Evolutionary conservation across 345 rosid genomes (phyloP).

Genomic region (Syzygium grande): DNA sequence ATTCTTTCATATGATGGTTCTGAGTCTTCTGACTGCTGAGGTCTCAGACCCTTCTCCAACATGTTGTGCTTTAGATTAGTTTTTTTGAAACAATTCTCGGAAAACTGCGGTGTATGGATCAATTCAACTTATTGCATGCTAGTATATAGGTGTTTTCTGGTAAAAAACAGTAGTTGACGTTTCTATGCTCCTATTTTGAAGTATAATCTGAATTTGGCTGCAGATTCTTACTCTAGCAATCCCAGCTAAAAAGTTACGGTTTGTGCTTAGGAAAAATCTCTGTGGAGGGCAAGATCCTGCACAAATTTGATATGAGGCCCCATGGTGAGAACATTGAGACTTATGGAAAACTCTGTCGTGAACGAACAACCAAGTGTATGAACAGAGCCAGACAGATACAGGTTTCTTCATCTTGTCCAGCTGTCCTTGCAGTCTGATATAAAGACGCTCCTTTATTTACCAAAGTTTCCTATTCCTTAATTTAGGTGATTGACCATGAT

Average conservation of each 20-base stretch:
- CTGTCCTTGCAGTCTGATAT: neutral
- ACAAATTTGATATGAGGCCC: conserved; percentile 88
- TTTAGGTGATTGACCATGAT: conserved; percentile 76
- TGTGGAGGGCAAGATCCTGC: conserved; percentile 68
- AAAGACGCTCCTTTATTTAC: neutral
- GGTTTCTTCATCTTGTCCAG: conserved; percentile 17
- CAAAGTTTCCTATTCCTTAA: neutral
- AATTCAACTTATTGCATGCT: neutral
- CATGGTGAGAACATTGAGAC: conserved; percentile 61
- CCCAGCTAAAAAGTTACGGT: neutral
- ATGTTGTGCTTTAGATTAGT: neutral
- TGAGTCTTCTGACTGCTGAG: neutral
- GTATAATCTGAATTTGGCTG: neutral
- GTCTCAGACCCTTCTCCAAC: neutral
- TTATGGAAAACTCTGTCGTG: conserved; percentile 77
- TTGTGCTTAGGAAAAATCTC: conserved; percentile 8
- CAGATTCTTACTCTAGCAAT: neutral
- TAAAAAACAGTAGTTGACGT: neutral
- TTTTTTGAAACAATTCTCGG: neutral
- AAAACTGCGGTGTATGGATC: neutral
- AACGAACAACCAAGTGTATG: conserved; percentile 65
- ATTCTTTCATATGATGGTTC: neutral
- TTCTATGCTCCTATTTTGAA: neutral
- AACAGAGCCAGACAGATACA: conserved; percentile 67
- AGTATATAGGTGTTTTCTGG: neutral